These are phyloP conservation scores for Cordyceps cicadae DNA, from an alignment of 2,329 filamentous ascomycete species.

Conservation along the genomic window DNA sequence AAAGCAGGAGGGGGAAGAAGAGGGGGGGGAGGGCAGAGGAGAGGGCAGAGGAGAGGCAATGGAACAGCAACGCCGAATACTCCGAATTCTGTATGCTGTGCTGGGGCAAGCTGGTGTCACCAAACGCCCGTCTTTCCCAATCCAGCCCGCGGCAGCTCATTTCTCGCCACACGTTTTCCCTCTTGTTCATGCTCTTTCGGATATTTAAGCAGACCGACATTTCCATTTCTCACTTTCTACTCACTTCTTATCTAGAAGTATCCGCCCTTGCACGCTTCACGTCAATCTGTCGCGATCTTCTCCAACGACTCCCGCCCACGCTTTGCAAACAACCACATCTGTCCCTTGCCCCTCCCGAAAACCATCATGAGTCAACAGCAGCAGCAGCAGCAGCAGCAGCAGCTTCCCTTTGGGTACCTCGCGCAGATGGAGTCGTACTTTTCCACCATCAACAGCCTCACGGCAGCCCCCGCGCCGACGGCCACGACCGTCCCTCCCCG, in stretches of 20 bases:
- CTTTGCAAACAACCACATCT: not conserved
- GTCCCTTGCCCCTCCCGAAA: not conserved
- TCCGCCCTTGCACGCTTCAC: too few relatives aligned
- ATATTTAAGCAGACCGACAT: not conserved
- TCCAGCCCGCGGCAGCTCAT: not conserved
- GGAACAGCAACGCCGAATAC: not conserved
- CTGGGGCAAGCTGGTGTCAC: not conserved
- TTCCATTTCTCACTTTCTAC: not conserved
- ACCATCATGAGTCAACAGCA: not conserved
- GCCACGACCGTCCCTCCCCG: not conserved
- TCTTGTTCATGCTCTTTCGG: not conserved
- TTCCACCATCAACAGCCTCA: not conserved
- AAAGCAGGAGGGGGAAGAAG: not conserved
- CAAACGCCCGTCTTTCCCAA: not conserved
- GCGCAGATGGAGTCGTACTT: not conserved
- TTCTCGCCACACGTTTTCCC: not conserved
- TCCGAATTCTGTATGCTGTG: not conserved
- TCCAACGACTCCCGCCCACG: not conserved
- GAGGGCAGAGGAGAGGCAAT: too few relatives aligned
- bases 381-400: not conserved
- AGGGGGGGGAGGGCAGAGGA: not conserved
- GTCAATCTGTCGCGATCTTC: not conserved
- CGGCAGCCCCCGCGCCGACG: not conserved
- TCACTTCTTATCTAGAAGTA: not conserved
- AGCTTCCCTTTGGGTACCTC: conserved; percentile 5